Percentiles rank a stretch among this genome's conserved stretches.
These are phyloP conservation scores for Aquilaria sinensis DNA, from an alignment of 345 rosid species.

Conservation along the genomic window DNA sequence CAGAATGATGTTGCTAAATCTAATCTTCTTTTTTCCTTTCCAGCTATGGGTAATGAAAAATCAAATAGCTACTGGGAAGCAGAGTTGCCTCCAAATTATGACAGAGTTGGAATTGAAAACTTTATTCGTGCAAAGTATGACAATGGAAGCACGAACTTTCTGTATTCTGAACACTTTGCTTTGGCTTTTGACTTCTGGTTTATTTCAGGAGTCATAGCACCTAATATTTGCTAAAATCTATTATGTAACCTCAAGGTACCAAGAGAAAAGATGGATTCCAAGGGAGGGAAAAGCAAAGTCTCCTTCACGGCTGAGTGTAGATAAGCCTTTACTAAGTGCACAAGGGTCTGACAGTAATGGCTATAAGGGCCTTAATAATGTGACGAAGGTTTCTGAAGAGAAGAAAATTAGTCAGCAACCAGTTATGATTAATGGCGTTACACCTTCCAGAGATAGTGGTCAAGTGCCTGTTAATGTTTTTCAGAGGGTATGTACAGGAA, in stretches of 20 bases:
- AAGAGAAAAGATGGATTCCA: conserved; percentile 72
- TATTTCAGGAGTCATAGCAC: conserved; percentile 8
- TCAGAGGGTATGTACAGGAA: conserved; percentile 25
- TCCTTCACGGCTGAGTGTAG: conserved; percentile 24
- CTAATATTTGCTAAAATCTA: conserved; percentile 2
- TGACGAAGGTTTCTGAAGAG: conserved; percentile 19
- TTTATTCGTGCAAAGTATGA: conserved; percentile 87
- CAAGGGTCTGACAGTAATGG: conserved; percentile 11
- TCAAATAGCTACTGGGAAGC: conserved; percentile 94
- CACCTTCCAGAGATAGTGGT: conserved; percentile 18
- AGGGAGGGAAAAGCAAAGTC: conserved; percentile 28
- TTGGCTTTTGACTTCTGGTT: conserved; percentile 9
- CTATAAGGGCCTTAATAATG: conserved; percentile 14
- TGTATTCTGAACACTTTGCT: conserved; percentile 14
- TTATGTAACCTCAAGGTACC: conserved; percentile 43
- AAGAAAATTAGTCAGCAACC: conserved; percentile 21
- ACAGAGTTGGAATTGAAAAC: conserved; percentile 67
- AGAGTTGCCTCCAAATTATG: conserved; percentile 65
- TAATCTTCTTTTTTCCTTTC: conserved; percentile 9
- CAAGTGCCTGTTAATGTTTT: conserved; percentile 16
- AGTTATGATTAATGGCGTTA: conserved; percentile 7
- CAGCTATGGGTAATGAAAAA: conserved; percentile 83
- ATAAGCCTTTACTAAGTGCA: conserved; percentile 19
- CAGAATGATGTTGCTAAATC: conserved; percentile 3
- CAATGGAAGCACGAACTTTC: conserved; percentile 11